phyloP scores from a whole-genome alignment of 2,329 filamentous ascomycete species.

The Rutstroemia sp. region DNA sequence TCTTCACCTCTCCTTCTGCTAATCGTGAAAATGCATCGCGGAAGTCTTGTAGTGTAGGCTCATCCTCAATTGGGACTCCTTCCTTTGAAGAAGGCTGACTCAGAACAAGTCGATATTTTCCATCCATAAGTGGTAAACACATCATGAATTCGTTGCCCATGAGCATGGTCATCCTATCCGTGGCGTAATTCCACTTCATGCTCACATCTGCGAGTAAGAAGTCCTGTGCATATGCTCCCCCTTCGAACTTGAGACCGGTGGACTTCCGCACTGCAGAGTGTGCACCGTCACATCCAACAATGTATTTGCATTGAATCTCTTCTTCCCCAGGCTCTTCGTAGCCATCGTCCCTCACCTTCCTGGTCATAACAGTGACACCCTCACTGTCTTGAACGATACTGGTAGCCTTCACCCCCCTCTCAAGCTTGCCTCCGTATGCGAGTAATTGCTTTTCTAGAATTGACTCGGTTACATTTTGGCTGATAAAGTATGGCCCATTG shows the following conservation, averaged over 20 bases:
- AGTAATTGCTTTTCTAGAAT: conserved; percentile 28
- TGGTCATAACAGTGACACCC: conserved; percentile 26
- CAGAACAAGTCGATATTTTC: conserved; percentile 26
- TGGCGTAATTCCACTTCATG: conserved; percentile 16
- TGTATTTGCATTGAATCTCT: conserved; percentile 34
- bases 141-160: conserved; percentile 33
- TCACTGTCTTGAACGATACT: conserved; percentile 26
- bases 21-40: conserved; percentile 26
- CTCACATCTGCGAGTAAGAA: conserved; percentile 39
- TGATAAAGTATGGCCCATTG: conserved; percentile 28
- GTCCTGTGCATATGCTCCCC: conserved; percentile 35
- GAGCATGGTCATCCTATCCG: conserved; percentile 14
- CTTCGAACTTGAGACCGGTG: conserved; percentile 34
- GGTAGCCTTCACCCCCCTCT: conserved; percentile 28
- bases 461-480: conserved; percentile 32
- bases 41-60: conserved; percentile 30
- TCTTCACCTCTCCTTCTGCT: conserved; percentile 19
- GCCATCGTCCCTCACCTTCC: conserved; percentile 11
- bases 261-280: conserved; percentile 39
- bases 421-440: conserved; percentile 23
- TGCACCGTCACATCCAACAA: conserved; percentile 46
- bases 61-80: conserved; percentile 8
- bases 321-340: conserved; percentile 20
- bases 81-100: conserved; percentile 12
- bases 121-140: conserved; percentile 29